Evolutionary conservation across 306 rosid genomes (phyloP).

Genomic region (Vicia villosa): DNA sequence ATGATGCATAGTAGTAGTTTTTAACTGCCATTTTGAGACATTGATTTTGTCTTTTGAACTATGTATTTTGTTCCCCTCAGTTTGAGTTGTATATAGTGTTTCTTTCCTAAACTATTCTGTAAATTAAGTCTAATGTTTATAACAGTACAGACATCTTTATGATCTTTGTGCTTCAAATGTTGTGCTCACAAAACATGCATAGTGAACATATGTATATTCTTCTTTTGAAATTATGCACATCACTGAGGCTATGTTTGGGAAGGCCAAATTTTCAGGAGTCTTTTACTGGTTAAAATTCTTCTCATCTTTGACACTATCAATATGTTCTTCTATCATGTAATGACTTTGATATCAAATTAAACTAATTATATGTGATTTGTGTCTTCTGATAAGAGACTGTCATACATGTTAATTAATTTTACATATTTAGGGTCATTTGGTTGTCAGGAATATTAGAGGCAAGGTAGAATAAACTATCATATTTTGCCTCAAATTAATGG

Average conservation of each 20-base stretch:
- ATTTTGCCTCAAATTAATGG: too few species aligned
- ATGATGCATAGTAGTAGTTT: slow-evolving; percentile 34
- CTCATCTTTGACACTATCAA: not conserved
- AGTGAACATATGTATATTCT: not conserved
- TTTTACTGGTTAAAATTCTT: not conserved
- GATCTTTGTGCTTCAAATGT: not conserved
- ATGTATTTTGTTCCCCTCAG: slow-evolving; percentile 25
- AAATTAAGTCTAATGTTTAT: slow-evolving; percentile 41
- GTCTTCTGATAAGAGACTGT: too few species aligned
- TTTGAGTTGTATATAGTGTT: slow-evolving; percentile 52
- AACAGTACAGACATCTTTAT: slow-evolving; percentile 2
- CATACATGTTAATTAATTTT: too few species aligned
- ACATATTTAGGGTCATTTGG: too few species aligned
- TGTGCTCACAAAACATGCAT: not conserved
- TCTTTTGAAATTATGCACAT: not conserved
- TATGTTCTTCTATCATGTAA: not conserved
- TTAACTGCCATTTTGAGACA: slow-evolving; percentile 38
- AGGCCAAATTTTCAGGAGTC: not conserved
- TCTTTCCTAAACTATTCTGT: slow-evolving; percentile 46
- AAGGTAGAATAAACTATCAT: too few species aligned
- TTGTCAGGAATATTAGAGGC: too few species aligned
- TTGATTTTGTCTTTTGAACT: slow-evolving; percentile 43
- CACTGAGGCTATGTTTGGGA: too few species aligned
- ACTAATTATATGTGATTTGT: too few species aligned
- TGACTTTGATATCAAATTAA: too few species aligned